Evolutionary conservation across 1,139 yeast species (phyloP).

Genomic region (Saccharomyces pastorianus): DNA sequence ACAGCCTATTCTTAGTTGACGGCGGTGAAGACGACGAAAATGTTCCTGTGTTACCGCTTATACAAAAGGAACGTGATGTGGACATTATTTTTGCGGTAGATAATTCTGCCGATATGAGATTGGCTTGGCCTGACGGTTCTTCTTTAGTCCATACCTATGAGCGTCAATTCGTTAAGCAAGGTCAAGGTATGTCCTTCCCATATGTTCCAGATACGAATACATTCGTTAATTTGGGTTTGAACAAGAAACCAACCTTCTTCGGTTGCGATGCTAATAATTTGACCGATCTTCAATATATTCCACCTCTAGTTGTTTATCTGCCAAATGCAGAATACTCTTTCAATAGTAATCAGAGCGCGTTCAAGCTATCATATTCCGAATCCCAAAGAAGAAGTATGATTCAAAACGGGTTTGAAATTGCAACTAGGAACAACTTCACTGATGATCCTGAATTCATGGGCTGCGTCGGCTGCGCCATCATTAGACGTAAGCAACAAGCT

Average conservation of each 20-base stretch:
- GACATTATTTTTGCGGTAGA: constrained; percentile 82
- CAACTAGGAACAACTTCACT: constrained; percentile 64
- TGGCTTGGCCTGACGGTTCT: constrained; percentile 68
- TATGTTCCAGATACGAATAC: constrained; percentile 66
- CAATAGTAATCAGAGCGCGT: constrained; percentile 64
- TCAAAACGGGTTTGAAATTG: constrained; percentile 69
- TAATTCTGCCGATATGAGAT: constrained; percentile 64
- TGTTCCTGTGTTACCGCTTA: constrained; percentile 65
- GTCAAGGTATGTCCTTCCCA: constrained; percentile 64
- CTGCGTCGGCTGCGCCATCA: constrained; percentile 81
- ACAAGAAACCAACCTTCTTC: constrained; percentile 65
- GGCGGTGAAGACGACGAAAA: constrained; percentile 81
- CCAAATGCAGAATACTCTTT: constrained; percentile 68
- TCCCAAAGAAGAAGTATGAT: constrained; percentile 53
- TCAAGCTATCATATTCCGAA: constrained; percentile 50
- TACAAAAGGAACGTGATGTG: constrained; percentile 57
- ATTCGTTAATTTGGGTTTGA: constrained; percentile 48
- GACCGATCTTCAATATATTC: constrained; percentile 43
- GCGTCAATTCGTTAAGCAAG: constrained; percentile 57
- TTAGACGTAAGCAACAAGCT: constrained; percentile 74
- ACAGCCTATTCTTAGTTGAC: constrained; percentile 57
- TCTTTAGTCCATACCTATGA: constrained; percentile 55
- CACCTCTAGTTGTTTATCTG: constrained; percentile 69
- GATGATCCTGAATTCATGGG: constrained; percentile 64
- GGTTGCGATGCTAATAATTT: constrained; percentile 70